Base-by-base conservation (phyloP, 73 alveolate genomes). In the Blepharisma stoltei region DNA sequence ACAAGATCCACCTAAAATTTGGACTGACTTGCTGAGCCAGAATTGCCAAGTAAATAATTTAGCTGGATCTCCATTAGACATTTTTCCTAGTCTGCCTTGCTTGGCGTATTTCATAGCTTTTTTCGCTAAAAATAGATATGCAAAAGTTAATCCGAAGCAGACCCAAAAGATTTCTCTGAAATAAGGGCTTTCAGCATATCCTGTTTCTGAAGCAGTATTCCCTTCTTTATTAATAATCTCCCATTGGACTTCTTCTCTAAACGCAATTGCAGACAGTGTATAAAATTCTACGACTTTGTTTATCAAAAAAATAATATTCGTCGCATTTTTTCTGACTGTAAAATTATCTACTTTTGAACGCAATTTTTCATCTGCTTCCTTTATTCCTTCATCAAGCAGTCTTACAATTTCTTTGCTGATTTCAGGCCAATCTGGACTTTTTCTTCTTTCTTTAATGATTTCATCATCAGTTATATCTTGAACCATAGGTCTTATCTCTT, bases 261-360 rank as follows among this genome's bases (percentile, higher is more conserved):
- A 60, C 14, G 46, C 73, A 20, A 60, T 14, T 18, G 73, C 37
- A 9, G 73, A 60, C n/a, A 60, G 73, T 5, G 14, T n/a, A 60
- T 20, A 20, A 25, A 60, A 18, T 25, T 60, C 73, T 5, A 60
- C 23, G 47, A 60, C 5, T 60, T 60, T 60, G 23, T 9, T 60
- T 60, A 60, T 60, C 0, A 60, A 2, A 2, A 38, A 8, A 8
- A 60, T 60, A 9, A 60, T 60, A 38, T 60, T 60, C 0, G 73
- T 8, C 11, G 23, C 14, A 60, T 20, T 52, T 52, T 32, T 32
- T 32, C 41, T 32, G 5, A 32, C 41, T 32, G 41, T 32, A 32
- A 32, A 32, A 32, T 32, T 32, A 3, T 32, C 41, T 32, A 3
- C 41, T 32, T 32, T 32, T 32, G 3, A 32, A 32, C 3, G 41